Conservation (phyloP, 495 filamentous ascomycete species). For the Penicillium herquei region DNA sequence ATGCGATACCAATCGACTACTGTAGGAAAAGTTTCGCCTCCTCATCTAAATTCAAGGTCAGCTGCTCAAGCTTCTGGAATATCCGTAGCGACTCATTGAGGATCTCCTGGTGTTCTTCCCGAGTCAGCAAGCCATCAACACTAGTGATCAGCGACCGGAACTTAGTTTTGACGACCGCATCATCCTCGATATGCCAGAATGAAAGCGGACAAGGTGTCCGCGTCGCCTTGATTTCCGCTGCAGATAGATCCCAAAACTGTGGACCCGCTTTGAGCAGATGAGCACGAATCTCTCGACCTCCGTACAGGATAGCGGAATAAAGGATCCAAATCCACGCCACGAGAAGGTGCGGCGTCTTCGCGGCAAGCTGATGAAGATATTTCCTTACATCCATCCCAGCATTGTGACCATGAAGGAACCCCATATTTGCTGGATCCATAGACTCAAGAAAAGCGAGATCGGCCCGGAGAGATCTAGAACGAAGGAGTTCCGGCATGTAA, state of each 20-base stretch:
- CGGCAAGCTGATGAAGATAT: conserved; percentile 16
- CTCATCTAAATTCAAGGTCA: conserved; percentile 15
- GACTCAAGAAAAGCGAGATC: conserved; percentile 12
- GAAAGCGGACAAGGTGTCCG: conserved; percentile 33
- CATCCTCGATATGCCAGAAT: conserved; percentile 24
- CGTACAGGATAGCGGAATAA: conserved; percentile 60
- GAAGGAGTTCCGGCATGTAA: conserved; percentile 13
- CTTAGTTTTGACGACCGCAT: conserved; percentile 15
- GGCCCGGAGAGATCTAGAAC: conserved; percentile 9
- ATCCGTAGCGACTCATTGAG: conserved; percentile 45
- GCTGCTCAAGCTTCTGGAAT: conserved; percentile 26
- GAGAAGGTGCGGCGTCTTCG: conserved; percentile 46
- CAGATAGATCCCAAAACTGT: conserved; percentile 42
- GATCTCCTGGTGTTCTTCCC: conserved; percentile 43
- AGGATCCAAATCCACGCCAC: conserved; percentile 59
- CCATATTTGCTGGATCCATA: background rate
- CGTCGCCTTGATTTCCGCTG: conserved; percentile 9
- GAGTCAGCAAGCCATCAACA: conserved; percentile 40
- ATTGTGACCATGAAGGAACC: background rate
- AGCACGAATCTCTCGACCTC: conserved; percentile 52
- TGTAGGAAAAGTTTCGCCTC: background rate
- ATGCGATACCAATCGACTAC: background rate
- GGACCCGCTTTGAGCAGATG: conserved; percentile 40
- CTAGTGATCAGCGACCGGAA: conserved; percentile 30
- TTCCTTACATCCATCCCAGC: background rate